Evolutionary conservation across 371 early-diverging fungal species (phyloP), one percentile per base, ranked within the genome.

Genomic region (Mortierella sp.): DNA sequence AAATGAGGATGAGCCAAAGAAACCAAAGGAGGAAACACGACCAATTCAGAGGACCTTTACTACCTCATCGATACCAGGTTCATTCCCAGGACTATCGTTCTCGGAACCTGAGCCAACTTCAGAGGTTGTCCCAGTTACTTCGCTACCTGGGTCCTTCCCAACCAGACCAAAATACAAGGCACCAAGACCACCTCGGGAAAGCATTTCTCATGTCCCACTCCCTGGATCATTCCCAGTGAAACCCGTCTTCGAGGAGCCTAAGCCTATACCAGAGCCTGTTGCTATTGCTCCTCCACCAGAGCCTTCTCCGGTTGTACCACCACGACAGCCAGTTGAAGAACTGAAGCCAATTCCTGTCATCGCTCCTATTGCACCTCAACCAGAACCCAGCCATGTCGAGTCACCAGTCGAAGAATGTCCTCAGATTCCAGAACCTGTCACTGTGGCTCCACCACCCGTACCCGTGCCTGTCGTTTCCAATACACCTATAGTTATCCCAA

Each of bases 71-170:
- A 52, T 52, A 16, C 52, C 52, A n/a, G 52, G 52, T 52, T 52
- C 52, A 52, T 52, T 52, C 22, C 52, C 52, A 14, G 52, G 52
- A 52, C 8, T 52, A 18, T 52, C 52, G 4, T 52, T n/a, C 9
- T 14, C 18, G 8, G 52, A 5, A 52, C 24, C 24, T 8, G 52
- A 52, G 3, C 20, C 24, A n/a, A 24, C 5, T 18, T 9, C 47
- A 14, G 47, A 45, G 47, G 11, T 18, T 45, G 47, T 2, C 43
- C 14, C 43, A 6, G 43, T 18, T 18, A 18, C 40, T 22, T 57
- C 67, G 16, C 24, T 59, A 4, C 67, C 67, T 45, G 67, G 60
- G 5, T 39, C 67, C 51, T 51, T 49, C 35, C 52, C 64, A n/a
- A n/a, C 9, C 20, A 20, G 20, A n/a, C 52, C 20, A 52, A 52